Evolutionary conservation across 139 green algal species (phyloP).

Genomic region (Desmodesmus armatus): DNA sequence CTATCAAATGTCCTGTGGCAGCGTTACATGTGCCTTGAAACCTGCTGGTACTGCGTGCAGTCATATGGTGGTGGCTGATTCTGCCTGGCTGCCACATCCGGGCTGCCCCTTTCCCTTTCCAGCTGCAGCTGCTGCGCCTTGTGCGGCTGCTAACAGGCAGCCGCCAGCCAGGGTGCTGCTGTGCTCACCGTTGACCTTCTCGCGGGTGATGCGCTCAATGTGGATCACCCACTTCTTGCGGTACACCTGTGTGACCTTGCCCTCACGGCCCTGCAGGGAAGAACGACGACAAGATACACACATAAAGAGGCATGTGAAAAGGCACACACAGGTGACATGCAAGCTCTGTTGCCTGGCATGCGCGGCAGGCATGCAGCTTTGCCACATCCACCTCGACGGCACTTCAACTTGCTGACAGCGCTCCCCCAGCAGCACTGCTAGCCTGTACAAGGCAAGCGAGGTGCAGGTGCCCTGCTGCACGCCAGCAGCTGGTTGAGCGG

Average conservation of each 20-base stretch:
- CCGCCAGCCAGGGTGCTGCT: neutral
- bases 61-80: no score
- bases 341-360: neutral
- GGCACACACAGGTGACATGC: neutral
- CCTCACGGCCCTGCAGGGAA: conserved; percentile 90
- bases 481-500: no score
- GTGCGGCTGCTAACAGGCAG: neutral
- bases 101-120: neutral
- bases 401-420: neutral
- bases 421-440: neutral
- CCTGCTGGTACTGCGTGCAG: no score
- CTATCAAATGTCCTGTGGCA: no score
- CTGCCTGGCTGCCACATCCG: no score
- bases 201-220: conserved; percentile 97
- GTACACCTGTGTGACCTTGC: conserved; percentile 98
- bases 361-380: neutral
- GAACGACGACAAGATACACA: neutral
- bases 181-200: conserved; percentile 98
- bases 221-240: conserved; percentile 99
- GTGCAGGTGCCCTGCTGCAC: neutral
- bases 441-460: neutral
- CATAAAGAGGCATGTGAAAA: neutral
- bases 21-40: no score
- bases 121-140: neutral
- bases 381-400: no score